Percentiles rank a stretch among this genome's conserved stretches.
Conservation (phyloP, 768 basidiomycete species). For the Leccinum fibrillosum region DNA sequence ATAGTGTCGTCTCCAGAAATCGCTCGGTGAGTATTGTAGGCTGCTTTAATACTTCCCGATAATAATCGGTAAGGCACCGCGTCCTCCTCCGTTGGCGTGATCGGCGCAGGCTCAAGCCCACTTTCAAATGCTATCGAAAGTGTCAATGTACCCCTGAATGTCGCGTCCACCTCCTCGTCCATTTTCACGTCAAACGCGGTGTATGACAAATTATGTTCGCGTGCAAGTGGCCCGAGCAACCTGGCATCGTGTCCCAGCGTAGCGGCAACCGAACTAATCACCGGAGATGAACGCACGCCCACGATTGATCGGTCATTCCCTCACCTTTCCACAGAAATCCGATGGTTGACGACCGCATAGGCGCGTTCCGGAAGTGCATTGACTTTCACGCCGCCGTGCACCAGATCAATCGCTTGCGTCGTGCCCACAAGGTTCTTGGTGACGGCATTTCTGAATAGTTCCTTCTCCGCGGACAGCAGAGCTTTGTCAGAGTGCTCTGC, state of each 20-base stretch:
- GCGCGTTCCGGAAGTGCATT: constrained; percentile 80
- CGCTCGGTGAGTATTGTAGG: constrained; percentile 49
- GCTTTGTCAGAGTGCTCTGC: constrained; percentile 49
- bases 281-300: background rate
- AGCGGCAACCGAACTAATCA: constrained; percentile 37
- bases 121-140: constrained; percentile 45
- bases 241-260: constrained; percentile 42
- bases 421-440: constrained; percentile 55
- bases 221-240: constrained; percentile 44
- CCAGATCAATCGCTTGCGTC: constrained; percentile 76
- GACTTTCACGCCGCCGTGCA: constrained; percentile 64
- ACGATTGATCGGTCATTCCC: constrained; percentile 2
- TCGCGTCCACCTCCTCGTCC: constrained; percentile 27
- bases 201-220: constrained; percentile 55
- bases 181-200: constrained; percentile 50
- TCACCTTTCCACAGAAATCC: constrained; percentile 60
- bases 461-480: constrained; percentile 49
- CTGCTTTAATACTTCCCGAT: constrained; percentile 63
- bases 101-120: constrained; percentile 64
- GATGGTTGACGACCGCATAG: constrained; percentile 68
- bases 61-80: constrained; percentile 45
- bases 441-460: constrained; percentile 37
- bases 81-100: constrained; percentile 42
- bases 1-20: constrained; percentile 34
- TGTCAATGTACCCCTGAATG: constrained; percentile 44